Percentiles rank a stretch among this genome's conserved stretches.
Conservation (phyloP, 2,329 filamentous ascomycete species). For the Arthrobotrys megalospora region DNA sequence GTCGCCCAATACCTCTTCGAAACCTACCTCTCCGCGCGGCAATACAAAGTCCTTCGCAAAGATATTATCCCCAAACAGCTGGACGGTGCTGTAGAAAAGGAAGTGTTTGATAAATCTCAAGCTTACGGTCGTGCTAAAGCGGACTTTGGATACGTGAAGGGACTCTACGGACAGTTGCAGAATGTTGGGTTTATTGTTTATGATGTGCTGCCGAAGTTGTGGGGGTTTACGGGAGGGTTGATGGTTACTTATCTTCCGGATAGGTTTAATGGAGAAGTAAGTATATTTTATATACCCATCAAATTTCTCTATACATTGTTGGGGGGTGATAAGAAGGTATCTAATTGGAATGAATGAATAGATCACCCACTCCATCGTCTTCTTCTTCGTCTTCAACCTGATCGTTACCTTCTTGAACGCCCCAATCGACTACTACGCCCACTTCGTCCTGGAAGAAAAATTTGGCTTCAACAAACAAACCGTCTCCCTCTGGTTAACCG, state of each 20-base stretch:
- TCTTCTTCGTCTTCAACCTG: conserved; percentile 88
- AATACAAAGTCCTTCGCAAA: conserved; percentile 87
- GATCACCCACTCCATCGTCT: conserved; percentile 92
- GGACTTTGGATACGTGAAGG: conserved; percentile 85
- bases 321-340: not conserved
- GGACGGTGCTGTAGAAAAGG: conserved; percentile 86
- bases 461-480: conserved; percentile 99
- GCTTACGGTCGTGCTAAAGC: conserved; percentile 97
- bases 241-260: conserved; percentile 81
- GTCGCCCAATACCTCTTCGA: conserved; percentile 92
- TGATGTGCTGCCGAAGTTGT: conserved; percentile 91
- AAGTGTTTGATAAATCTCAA: conserved; percentile 95
- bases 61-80: conserved; percentile 88
- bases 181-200: conserved; percentile 91
- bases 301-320: not conserved
- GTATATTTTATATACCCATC: not conserved
- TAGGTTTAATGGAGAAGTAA: conserved; percentile 82
- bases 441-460: conserved; percentile 94
- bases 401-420: conserved; percentile 84
- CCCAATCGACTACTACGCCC: conserved; percentile 89
- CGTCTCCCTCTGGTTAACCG: conserved; percentile 85
- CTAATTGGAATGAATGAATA: conserved; percentile 17
- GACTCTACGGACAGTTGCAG: conserved; percentile 87
- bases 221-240: conserved; percentile 83
- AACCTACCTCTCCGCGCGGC: conserved; percentile 87